A percentile compares a stretch with the other conserved stretches of the same genome.
phyloP scores from a whole-genome alignment of 2,329 filamentous ascomycete genomes.

The Gliomastix tumulicola region DNA sequence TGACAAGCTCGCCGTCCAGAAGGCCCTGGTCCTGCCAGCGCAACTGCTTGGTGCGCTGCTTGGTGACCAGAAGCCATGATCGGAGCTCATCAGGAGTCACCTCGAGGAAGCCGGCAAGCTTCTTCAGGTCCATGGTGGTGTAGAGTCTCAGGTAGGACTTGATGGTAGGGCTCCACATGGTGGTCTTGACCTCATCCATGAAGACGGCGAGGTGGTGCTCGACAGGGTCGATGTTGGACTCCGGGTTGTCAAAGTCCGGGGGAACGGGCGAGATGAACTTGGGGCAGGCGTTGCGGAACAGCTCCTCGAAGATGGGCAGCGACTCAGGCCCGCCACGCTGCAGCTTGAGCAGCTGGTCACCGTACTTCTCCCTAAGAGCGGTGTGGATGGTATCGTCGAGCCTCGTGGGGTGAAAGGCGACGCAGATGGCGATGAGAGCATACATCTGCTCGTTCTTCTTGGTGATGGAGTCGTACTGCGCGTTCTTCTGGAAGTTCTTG shows the following conservation, averaged over 20 bases:
- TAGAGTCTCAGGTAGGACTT: constrained; percentile 99
- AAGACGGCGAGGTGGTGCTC: constrained; percentile 97
- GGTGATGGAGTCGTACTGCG: constrained; percentile 94
- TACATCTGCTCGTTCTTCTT: constrained; percentile 99
- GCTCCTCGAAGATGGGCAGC: constrained; percentile 94
- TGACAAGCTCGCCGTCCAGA: constrained; percentile 86
- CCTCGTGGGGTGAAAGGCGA: constrained; percentile 93
- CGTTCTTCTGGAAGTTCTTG: constrained; percentile 99
- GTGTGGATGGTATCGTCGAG: constrained; percentile 99
- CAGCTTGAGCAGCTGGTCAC: constrained; percentile 93
- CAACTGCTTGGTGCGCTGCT: constrained; percentile 95
- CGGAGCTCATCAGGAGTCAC: constrained; percentile 94
- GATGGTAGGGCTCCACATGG: constrained; percentile 95
- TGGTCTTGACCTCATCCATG: constrained; percentile 99
- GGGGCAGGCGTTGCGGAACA: constrained; percentile 95
- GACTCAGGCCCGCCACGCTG: constrained; percentile 94
- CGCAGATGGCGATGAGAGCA: constrained; percentile 96
- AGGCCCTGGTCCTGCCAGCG: constrained; percentile 85
- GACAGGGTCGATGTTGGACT: constrained; percentile 91
- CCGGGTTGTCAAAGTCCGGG: constrained; percentile 95
- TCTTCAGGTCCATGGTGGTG: constrained; percentile 98
- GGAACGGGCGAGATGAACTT: constrained; percentile 98
- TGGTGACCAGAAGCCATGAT: constrained; percentile 91
- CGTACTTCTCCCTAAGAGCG: constrained; percentile 96
- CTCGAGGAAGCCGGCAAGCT: constrained; percentile 94